Conservation (phyloP, 2,329 filamentous ascomycete species). For the Colletotrichum sojae region DNA sequence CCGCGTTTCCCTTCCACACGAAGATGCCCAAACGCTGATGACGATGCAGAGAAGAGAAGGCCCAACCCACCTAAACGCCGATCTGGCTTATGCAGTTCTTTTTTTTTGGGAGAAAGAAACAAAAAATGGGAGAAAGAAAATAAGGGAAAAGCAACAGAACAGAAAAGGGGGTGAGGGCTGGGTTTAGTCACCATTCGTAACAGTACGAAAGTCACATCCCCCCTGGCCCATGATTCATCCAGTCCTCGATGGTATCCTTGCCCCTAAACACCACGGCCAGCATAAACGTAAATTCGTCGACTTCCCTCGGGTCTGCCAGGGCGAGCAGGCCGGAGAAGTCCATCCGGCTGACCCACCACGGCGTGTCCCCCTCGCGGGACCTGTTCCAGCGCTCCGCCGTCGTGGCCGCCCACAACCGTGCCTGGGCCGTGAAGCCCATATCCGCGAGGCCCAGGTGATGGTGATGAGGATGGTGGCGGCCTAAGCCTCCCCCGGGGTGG, state of each 20-base stretch:
- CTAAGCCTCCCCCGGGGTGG: neutral
- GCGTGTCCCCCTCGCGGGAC: conserved; percentile 32
- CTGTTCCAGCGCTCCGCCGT: conserved; percentile 41
- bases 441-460: conserved; percentile 34
- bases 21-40: conserved; percentile 11
- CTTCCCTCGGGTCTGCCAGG: conserved; percentile 38
- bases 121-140: neutral
- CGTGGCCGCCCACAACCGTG: conserved; percentile 40
- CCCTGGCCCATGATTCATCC: conserved; percentile 33
- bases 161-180: too few species aligned
- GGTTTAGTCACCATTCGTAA: too few species aligned
- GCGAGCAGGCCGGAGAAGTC: conserved; percentile 40
- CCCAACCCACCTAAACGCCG: conserved; percentile 26
- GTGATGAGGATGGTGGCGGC: conserved; percentile 8
- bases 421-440: conserved; percentile 42
- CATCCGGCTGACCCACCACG: conserved; percentile 42
- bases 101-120: neutral
- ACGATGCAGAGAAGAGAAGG: conserved; percentile 4
- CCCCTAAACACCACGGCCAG: conserved; percentile 39
- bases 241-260: conserved; percentile 41
- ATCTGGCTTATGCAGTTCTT: conserved; percentile 4
- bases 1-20: neutral
- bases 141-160: too few species aligned
- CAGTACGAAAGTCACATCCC: conserved; percentile 13
- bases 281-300: conserved; percentile 41